Base-by-base conservation (phyloP, 371 early-diverging fungal genomes). In the Actinomucor elegans region DNA sequence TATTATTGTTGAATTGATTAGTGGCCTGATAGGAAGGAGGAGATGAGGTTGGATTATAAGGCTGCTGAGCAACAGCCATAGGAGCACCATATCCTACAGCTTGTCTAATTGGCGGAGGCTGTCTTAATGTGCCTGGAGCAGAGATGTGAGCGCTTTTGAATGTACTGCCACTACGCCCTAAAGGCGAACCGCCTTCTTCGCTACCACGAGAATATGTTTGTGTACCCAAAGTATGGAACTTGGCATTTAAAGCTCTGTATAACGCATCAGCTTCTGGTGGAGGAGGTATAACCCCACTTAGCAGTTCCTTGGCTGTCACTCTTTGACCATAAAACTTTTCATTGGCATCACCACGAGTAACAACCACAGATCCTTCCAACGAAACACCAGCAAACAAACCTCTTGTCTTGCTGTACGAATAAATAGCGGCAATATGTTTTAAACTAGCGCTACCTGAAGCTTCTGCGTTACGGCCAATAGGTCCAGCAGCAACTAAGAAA, bases 341-440 rank as follows among this genome's bases (percentile, higher is more conserved):
- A 69, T 98, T 97, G 14, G 96, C 92, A 53, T 94, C 98, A 64
- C 89, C 89, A 55, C 97, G 83, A 59, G 94, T 93, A 4, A 96
- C 56, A 52, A 98, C 88, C 11, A 93, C 93, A 1, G 94, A 88
- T 1, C 98, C 98, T 71, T 98, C 98, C 24, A 98, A 72, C 14
- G 95, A 96, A 2, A 98, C 86, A 21, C 98, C 98, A 17, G 92
- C 94, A 85, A 94, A 98, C 44, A 96, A 79, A 14, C 98, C 98
- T 65, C 86, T 86, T 4, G 93, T 86, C 58, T 92, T 91, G 64
- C 87, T 80, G 70, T 97, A 98, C 7, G 94, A 91, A 59, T 88
- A 94, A 27, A 96, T 89, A 28, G 98, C 91, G 5, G 96, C 93
- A 17, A 93, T 69, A 51, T 90, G 87, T 47, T 86, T 86, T 15